Conservation (phyloP, 2,329 filamentous ascomycete genomes). For the Gnomoniopsis sp. region DNA sequence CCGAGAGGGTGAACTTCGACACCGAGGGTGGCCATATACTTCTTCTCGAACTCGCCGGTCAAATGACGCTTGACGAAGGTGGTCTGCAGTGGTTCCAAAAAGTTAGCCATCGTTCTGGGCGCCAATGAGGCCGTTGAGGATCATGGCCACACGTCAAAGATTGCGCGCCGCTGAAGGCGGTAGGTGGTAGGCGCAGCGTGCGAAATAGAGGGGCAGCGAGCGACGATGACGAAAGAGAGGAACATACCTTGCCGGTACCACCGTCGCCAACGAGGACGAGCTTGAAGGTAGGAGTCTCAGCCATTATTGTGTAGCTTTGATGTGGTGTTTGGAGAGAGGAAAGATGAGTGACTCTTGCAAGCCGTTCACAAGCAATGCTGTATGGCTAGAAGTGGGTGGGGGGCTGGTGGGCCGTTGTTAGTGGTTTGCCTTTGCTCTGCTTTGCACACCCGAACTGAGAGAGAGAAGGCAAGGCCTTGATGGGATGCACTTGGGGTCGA, state of each 20-base stretch:
- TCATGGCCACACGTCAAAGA: conserved; percentile 18
- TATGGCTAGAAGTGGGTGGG: conserved; percentile 16
- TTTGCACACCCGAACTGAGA: neutral
- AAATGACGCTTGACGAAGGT: conserved; percentile 99
- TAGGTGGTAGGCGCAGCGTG: conserved; percentile 15
- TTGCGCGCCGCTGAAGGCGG: conserved; percentile 13
- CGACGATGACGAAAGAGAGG: conserved; percentile 13
- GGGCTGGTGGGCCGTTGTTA: conserved; percentile 18
- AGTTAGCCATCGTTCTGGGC: conserved; percentile 5
- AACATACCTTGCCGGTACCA: conserved; percentile 94
- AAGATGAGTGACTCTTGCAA: conserved; percentile 12
- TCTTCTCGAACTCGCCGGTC: conserved; percentile 99
- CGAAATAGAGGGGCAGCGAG: conserved; percentile 13
- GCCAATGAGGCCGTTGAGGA: conserved; percentile 3
- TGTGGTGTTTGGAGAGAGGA: conserved; percentile 5
- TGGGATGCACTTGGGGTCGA: neutral
- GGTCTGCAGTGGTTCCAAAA: conserved; percentile 59
- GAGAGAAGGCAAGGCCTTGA: conserved; percentile 12
- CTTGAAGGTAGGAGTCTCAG: conserved; percentile 87
- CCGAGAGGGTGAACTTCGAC: conserved; percentile 98
- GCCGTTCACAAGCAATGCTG: conserved; percentile 14
- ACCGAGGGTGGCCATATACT: conserved; percentile 99
- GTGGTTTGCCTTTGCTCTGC: conserved; percentile 15
- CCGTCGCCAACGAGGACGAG: conserved; percentile 99
- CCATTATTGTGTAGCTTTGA: conserved; percentile 54